Evolutionary conservation across 179 eudicot species (phyloP).

Genomic region (Heliamphora pulchella): DNA sequence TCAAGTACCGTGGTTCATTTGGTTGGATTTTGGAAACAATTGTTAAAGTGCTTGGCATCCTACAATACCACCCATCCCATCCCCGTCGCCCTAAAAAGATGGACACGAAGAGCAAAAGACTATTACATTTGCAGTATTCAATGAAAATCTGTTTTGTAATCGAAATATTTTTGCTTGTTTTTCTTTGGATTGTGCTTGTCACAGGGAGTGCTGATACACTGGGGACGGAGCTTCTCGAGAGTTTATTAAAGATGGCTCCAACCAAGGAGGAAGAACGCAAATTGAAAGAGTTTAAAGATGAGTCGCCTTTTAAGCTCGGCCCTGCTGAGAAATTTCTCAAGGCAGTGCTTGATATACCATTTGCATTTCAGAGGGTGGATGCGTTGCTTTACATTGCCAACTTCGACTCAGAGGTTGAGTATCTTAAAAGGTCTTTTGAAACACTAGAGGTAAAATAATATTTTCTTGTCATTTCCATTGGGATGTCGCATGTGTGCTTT

Average conservation of each 20-base stretch:
- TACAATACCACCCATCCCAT: no score
- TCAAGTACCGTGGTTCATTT: no score
- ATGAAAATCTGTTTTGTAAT: neutral
- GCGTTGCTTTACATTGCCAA: conserved; percentile 86
- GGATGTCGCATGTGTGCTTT: neutral
- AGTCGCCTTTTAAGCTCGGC: conserved; percentile 69
- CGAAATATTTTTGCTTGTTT: neutral
- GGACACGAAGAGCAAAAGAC: no score
- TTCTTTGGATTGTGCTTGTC: conserved; percentile 15
- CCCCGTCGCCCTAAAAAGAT: no score
- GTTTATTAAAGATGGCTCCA: conserved; percentile 91
- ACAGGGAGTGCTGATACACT: conserved; percentile 72
- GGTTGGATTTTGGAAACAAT: no score
- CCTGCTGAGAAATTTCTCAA: conserved; percentile 87
- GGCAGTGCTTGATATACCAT: conserved; percentile 76
- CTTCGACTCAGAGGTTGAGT: conserved; percentile 83
- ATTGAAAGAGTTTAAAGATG: conserved; percentile 66
- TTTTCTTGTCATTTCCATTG: neutral
- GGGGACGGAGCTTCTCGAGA: conserved; percentile 81
- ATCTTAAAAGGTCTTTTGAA: conserved; percentile 73
- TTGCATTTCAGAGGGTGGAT: conserved; percentile 82
- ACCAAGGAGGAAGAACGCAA: conserved; percentile 82
- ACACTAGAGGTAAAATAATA: conserved; percentile 63
- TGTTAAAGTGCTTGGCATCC: no score
- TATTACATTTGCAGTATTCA: neutral